Evolutionary conservation across 2,329 filamentous ascomycete genomes (phyloP).

Genomic region (Fusarium temperatum): DNA sequence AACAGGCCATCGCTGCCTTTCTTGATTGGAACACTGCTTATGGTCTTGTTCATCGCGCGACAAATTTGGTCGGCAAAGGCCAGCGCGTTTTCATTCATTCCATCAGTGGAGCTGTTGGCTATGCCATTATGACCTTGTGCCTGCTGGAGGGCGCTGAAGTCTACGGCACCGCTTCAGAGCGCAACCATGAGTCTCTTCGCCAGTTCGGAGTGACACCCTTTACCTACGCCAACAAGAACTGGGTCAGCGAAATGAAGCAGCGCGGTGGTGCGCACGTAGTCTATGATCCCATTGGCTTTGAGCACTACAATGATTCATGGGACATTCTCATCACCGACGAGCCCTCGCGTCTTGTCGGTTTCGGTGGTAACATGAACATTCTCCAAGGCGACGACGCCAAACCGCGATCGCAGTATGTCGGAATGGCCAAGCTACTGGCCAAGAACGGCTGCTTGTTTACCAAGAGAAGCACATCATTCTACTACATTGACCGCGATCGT

Average conservation of each 20-base stretch:
- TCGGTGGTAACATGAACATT: conserved; percentile 48
- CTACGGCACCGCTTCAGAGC: conserved; percentile 58
- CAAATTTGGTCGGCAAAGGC: conserved; percentile 51
- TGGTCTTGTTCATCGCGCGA: conserved; percentile 48
- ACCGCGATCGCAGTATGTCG: conserved; percentile 45
- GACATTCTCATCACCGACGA: conserved; percentile 49
- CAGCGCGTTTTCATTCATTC: conserved; percentile 61
- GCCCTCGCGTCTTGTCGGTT: conserved; percentile 53
- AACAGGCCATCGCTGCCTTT: conserved; percentile 52
- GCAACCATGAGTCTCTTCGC: conserved; percentile 54
- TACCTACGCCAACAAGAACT: conserved; percentile 58
- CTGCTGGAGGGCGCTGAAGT: conserved; percentile 55
- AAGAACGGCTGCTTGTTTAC: conserved; percentile 40
- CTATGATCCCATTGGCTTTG: conserved; percentile 60
- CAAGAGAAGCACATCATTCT: conserved; percentile 49
- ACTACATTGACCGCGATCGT: conserved; percentile 48
- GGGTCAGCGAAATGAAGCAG: conserved; percentile 56
- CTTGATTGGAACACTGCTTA: conserved; percentile 58
- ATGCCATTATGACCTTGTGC: conserved; percentile 53
- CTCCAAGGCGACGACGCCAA: conserved; percentile 43
- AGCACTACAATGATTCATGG: conserved; percentile 61
- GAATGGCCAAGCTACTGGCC: conserved; percentile 49
- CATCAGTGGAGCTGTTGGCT: conserved; percentile 60
- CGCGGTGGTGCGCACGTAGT: conserved; percentile 58
- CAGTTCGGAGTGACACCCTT: conserved; percentile 54